phyloP scores from a whole-genome alignment of 441 rosid species.

The Gossypium lobatum region DNA sequence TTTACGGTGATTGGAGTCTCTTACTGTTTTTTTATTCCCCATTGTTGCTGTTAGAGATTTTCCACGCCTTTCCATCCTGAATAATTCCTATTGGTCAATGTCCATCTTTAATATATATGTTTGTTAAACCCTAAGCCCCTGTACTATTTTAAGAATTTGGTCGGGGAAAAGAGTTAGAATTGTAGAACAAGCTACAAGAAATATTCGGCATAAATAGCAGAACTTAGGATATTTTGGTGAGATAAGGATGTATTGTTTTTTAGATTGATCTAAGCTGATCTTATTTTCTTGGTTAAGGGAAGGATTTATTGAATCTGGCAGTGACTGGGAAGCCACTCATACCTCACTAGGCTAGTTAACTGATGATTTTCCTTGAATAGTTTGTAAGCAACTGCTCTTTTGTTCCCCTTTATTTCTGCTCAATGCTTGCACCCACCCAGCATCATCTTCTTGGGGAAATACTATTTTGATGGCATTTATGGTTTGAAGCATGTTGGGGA shows the following conservation, averaged over 20 bases:
- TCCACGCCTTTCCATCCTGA: neutral
- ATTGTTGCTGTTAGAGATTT: neutral
- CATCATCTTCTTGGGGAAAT: neutral
- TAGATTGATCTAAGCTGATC: neutral
- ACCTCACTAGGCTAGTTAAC: neutral
- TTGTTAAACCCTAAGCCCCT: neutral
- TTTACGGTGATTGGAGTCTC: neutral
- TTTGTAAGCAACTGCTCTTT: neutral
- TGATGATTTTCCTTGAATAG: neutral
- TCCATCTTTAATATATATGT: neutral
- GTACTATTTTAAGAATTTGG: neutral
- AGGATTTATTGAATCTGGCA: neutral
- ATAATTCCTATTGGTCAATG: neutral
- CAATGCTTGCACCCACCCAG: neutral
- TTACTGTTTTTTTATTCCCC: neutral
- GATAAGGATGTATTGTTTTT: neutral
- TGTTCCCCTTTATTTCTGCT: neutral
- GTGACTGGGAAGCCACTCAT: neutral
- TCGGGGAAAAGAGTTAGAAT: neutral
- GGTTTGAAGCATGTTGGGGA: neutral
- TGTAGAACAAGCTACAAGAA: neutral
- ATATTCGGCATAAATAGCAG: neutral
- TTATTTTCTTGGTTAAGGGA: neutral
- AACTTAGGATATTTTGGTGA: neutral
- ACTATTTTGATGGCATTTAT: neutral